Conservation (phyloP, 345 rosid genomes). For the Euphorbia lathyris region DNA sequence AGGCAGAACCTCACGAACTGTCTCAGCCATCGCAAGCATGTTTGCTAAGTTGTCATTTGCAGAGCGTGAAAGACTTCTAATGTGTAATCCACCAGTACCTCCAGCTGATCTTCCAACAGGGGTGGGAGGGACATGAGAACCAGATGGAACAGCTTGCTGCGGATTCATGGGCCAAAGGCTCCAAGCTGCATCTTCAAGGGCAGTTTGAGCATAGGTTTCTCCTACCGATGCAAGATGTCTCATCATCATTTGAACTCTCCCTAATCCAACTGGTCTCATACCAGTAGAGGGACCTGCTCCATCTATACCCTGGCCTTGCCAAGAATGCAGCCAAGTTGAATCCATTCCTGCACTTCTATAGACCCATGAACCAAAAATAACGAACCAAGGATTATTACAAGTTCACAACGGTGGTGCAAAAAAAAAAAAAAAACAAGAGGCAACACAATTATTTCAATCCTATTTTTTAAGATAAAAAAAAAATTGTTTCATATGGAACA, state of each 20-base stretch:
- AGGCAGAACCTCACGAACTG: constrained; percentile 92
- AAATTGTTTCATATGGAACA: constrained; percentile 2
- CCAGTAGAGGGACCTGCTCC: constrained; percentile 92
- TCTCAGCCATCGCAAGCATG: constrained; percentile 91
- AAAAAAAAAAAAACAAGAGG: neutral
- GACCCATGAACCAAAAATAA: constrained; percentile 16
- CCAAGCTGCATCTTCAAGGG: constrained; percentile 89
- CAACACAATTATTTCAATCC: neutral
- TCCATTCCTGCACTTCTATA: constrained; percentile 77
- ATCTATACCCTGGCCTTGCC: constrained; percentile 75
- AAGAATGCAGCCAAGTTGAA: constrained; percentile 68
- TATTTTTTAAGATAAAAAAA: neutral
- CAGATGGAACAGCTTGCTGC: constrained; percentile 64
- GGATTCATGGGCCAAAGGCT: constrained; percentile 81
- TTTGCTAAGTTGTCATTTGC: constrained; percentile 57
- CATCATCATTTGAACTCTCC: constrained; percentile 98
- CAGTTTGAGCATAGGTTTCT: constrained; percentile 83
- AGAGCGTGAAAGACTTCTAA: constrained; percentile 50
- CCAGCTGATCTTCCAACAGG: constrained; percentile 46
- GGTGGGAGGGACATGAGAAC: constrained; percentile 47
- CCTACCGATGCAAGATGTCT: constrained; percentile 98
- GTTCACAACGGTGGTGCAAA: neutral
- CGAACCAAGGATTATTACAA: constrained; percentile 2
- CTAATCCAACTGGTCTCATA: constrained; percentile 70
- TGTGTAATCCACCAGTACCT: constrained; percentile 56